Conservation (phyloP, 352 stramenopile genomes). For the Thalassiosira hispida region DNA sequence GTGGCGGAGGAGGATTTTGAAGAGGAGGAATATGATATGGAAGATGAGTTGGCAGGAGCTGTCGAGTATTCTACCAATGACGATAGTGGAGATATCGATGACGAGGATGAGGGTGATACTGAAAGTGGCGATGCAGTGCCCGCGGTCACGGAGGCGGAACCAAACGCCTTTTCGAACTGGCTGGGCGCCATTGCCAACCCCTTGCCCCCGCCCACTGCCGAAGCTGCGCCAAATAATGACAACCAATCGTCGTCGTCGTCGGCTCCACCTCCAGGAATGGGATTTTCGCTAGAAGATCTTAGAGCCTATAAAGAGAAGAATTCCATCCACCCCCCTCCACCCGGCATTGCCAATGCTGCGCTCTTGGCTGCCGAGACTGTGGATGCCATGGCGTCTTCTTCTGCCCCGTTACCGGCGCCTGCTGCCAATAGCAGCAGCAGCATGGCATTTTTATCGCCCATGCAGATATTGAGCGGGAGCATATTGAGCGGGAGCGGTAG, state of each 20-base stretch:
- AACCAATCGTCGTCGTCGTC: too few relatives aligned
- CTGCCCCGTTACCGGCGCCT: neutral
- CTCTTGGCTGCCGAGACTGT: neutral
- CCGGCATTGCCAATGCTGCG: neutral
- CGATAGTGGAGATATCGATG: constrained; percentile 26
- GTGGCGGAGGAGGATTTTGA: constrained; percentile 42
- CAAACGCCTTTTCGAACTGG: constrained; percentile 78
- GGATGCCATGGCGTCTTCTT: neutral
- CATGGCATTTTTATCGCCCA: constrained; percentile 52
- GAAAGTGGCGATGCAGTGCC: neutral
- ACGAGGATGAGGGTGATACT: constrained; percentile 2
- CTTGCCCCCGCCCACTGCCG: constrained; percentile 21
- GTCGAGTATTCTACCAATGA: constrained; percentile 45
- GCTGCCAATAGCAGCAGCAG: neutral
- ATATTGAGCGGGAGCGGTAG: neutral
- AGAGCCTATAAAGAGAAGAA: too few relatives aligned
- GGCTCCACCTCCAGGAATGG: constrained; percentile 37
- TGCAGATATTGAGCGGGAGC: constrained; percentile 44
- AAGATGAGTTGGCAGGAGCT: constrained; percentile 39
- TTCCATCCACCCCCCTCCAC: too few relatives aligned
- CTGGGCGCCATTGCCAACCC: constrained; percentile 68
- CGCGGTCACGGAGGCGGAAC: neutral
- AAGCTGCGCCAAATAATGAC: constrained; percentile 1
- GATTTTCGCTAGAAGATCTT: constrained; percentile 20
- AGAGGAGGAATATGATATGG: constrained; percentile 33